phyloP scores from a whole-genome alignment of 2,329 filamentous ascomycete genomes.

The Periconia macrospinosa region DNA sequence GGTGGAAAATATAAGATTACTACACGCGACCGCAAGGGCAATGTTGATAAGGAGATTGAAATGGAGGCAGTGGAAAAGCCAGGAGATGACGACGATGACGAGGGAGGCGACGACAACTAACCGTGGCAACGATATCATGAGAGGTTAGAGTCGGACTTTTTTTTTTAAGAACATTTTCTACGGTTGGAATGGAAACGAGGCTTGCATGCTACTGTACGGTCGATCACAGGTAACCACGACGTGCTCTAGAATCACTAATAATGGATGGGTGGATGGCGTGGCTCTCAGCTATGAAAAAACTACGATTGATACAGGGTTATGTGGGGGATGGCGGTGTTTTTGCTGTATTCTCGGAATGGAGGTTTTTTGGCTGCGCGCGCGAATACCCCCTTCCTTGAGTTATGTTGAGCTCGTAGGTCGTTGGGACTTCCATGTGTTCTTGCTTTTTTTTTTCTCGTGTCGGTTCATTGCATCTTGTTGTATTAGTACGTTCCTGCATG shows the following conservation, averaged over 20 bases:
- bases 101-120: slow-evolving; percentile 11
- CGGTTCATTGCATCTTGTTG: not conserved
- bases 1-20: slow-evolving; percentile 69
- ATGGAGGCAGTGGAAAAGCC: slow-evolving; percentile 34
- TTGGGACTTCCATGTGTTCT: not conserved
- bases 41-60: slow-evolving; percentile 31
- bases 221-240: not conserved
- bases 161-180: not conserved
- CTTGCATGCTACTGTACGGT: not conserved
- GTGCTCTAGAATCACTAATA: not conserved
- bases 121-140: not conserved
- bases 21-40: slow-evolving; percentile 30
- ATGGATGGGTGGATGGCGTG: not conserved
- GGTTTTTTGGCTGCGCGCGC: not conserved
- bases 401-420: not conserved
- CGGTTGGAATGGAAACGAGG: not conserved
- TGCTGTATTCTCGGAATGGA: not conserved
- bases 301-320: not conserved
- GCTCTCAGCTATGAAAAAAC: not conserved
- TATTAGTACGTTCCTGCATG: not conserved
- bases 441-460: not conserved
- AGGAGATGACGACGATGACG: slow-evolving; percentile 26
- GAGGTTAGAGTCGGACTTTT: not conserved
- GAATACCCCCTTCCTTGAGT: not conserved
- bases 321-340: not conserved